Percentiles rank a stretch among this genome's conserved stretches.
Evolutionary conservation across 2,329 filamentous ascomycete genomes (phyloP).

Genomic region (Lasiodiplodia sp.): DNA sequence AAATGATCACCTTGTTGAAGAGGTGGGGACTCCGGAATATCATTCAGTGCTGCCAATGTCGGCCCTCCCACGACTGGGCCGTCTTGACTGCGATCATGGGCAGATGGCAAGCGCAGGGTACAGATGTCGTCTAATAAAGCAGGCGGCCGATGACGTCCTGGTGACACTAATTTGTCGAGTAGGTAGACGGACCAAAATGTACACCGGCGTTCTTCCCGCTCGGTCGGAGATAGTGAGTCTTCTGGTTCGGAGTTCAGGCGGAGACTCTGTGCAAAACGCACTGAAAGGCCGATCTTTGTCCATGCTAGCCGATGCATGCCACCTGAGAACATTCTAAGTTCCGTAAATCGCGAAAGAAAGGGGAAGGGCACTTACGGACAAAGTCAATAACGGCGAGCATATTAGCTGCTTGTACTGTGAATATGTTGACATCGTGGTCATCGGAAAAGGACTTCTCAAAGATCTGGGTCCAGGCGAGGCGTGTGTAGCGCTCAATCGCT

Average conservation of each 20-base stretch:
- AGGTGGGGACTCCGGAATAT: conserved; percentile 30
- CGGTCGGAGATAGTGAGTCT: not conserved
- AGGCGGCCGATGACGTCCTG: conserved; percentile 44
- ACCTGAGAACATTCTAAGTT: conserved; percentile 33
- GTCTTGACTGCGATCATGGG: conserved; percentile 32
- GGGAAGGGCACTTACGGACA: conserved; percentile 40
- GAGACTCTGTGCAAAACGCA: conserved; percentile 46
- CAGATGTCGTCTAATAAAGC: conserved; percentile 46
- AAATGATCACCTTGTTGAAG: conserved; percentile 37
- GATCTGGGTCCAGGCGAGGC: conserved; percentile 46
- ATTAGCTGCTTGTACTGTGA: conserved; percentile 48
- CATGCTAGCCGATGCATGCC: conserved; percentile 44
- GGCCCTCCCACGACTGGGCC: not conserved
- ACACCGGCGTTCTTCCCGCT: conserved; percentile 46
- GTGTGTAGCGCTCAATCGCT: conserved; percentile 39
- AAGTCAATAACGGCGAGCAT: conserved; percentile 49
- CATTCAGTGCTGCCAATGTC: not conserved
- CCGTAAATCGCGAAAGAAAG: not conserved
- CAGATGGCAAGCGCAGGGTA: conserved; percentile 43
- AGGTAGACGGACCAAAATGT: conserved; percentile 52
- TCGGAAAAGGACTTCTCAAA: conserved; percentile 44
- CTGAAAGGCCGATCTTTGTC: conserved; percentile 46
- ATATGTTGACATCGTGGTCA: conserved; percentile 41
- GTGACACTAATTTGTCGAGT: conserved; percentile 48
- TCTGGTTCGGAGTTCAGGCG: conserved; percentile 44